Conservation (phyloP, 2,329 filamentous ascomycete species). For the Colletotrichum chrysophilum region DNA sequence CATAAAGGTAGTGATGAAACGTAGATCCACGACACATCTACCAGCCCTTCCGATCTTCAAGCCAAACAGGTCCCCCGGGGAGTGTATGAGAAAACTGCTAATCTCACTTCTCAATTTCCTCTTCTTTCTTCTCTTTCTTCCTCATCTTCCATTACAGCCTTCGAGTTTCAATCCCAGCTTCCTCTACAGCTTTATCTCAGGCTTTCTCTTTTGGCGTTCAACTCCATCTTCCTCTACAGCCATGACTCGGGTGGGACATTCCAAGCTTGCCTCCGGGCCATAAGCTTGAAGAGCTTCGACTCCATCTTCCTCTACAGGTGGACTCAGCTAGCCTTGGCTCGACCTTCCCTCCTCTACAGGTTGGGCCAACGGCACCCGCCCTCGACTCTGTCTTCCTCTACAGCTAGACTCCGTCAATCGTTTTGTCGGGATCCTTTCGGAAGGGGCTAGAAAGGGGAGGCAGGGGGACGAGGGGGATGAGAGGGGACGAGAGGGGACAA, state of each 20-base stretch:
- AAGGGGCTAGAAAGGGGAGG: not conserved
- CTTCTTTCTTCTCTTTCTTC: not conserved
- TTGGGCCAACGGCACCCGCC: too few relatives aligned
- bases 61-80: not conserved
- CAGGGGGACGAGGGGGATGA: too few relatives aligned
- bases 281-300: too few relatives aligned
- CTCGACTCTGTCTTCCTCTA: not conserved
- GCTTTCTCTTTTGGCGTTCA: not conserved
- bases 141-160: not conserved
- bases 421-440: accelerated
- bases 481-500: too few relatives aligned
- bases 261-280: too few relatives aligned
- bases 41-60: not conserved
- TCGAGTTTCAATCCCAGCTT: not conserved
- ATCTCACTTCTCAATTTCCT: accelerated
- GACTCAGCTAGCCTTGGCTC: too few relatives aligned
- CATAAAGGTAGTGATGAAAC: not conserved
- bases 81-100: not conserved
- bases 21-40: not conserved
- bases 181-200: not conserved
- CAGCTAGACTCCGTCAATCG: not conserved
- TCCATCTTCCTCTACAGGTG: too few relatives aligned
- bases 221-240: not conserved
- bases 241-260: too few relatives aligned
- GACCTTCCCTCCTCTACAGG: too few relatives aligned